Evolutionary conservation across 2,329 filamentous ascomycete genomes (phyloP).

Genomic region (Bipolaris victoriae): DNA sequence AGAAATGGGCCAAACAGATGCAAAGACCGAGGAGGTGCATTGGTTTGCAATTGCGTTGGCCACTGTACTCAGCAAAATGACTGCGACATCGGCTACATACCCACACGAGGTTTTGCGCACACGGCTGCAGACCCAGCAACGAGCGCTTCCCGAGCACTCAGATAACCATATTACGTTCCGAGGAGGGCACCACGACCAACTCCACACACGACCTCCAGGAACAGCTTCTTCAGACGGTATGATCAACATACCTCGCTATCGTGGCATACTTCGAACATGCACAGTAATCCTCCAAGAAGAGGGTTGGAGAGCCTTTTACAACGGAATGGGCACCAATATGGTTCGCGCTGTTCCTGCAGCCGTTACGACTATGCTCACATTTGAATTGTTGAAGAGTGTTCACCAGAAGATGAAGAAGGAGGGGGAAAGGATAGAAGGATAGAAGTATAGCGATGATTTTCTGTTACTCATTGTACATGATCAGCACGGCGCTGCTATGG

Average conservation of each 20-base stretch:
- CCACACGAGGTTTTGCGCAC: conserved; percentile 97
- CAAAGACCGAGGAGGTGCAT: conserved; percentile 66
- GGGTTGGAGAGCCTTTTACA: conserved; percentile 96
- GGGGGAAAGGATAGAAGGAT: conserved; percentile 45
- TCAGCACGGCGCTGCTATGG: background rate
- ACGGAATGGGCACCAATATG: conserved; percentile 96
- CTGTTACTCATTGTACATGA: background rate
- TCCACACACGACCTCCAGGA: conserved; percentile 54
- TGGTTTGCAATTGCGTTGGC: conserved; percentile 85
- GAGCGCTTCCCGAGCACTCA: conserved; percentile 60
- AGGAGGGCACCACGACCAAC: conserved; percentile 40
- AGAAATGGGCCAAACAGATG: conserved; percentile 76
- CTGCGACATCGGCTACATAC: conserved; percentile 94
- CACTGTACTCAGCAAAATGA: conserved; percentile 91
- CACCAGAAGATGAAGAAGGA: conserved; percentile 60
- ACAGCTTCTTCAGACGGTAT: conserved; percentile 63
- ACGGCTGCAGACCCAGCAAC: conserved; percentile 88
- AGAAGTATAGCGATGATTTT: conserved; percentile 12
- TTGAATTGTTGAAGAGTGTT: conserved; percentile 74
- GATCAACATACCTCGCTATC: conserved; percentile 66
- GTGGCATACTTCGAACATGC: conserved; percentile 80
- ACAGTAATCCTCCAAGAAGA: conserved; percentile 87
- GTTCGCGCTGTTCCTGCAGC: conserved; percentile 93
- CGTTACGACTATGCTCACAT: conserved; percentile 97
- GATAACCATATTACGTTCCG: conserved; percentile 59